Evolutionary conservation across 2,329 filamentous ascomycete species (phyloP), one percentile per base, ranked within the genome.

Genomic region (Pezicula carpinea): DNA sequence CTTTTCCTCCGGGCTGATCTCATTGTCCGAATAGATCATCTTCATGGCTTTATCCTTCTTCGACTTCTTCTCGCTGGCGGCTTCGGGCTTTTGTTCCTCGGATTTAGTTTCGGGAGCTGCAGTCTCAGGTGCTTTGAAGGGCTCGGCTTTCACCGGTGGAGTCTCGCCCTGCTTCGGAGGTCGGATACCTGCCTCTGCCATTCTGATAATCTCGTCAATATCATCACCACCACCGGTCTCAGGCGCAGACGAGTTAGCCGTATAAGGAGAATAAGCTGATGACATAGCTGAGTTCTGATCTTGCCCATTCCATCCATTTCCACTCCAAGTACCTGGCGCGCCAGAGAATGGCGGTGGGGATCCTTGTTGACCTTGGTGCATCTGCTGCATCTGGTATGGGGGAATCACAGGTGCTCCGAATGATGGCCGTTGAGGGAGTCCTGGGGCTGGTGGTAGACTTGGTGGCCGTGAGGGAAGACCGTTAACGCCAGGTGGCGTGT

Each of bases 1-100:
- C 69, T 84, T 89, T 75, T 96, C 91, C 71, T 96, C 91, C 2
- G 89, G 87, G 60, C 87, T 93, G 60, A 83, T 72, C 49, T 86
- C 83, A 43, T 85, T 82, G 63, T 95, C 88, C 52, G 83, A 83
- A 70, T 93, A 96, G 23, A 95, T 75, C 78, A 96, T 83, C 64
- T 80, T 78, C 62, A 82, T 84, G 63, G 82, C 79, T 56, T 81
- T 76, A 52, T 74, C 78, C 65, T 85, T 85, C 75, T 85, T 85
- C 15, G 68, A 67, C 60, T 80, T 81, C 70, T 83, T 86, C 64
- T 86, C 83, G 43, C 68, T 71, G 1, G 65, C 64, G 4, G 67
- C 63, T 46, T 72, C 73, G 29, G 70, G 63, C 59, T 55, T 54
- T 42, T 11, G 18, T 54, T 47, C 56, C 18, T 51, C 42, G 39